Conservation (phyloP, 805 yeast species). For the Sungouiozyma ichnusensis region DNA sequence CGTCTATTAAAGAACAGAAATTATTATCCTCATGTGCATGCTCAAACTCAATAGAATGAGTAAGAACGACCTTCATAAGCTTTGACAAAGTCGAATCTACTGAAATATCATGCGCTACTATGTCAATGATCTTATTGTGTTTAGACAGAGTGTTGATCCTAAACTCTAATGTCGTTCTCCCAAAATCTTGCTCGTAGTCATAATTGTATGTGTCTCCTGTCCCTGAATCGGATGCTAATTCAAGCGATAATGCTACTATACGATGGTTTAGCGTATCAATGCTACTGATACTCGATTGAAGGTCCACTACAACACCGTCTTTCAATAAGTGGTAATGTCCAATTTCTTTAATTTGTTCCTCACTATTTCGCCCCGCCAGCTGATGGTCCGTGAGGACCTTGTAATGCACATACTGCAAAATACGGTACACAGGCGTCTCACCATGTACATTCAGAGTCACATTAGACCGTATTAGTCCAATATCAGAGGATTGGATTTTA, state of each 20-base stretch:
- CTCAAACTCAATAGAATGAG: neutral
- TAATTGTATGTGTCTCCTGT: slow-evolving; percentile 2
- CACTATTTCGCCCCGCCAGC: neutral
- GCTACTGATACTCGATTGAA: neutral
- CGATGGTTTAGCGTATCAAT: neutral
- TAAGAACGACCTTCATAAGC: slow-evolving; percentile 10
- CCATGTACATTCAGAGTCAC: slow-evolving; percentile 19
- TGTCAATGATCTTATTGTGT: slow-evolving; percentile 12
- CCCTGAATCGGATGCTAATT: neutral
- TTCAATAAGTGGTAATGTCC: neutral
- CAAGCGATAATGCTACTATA: neutral
- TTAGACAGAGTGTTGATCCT: slow-evolving; percentile 18
- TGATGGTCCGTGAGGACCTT: slow-evolving; percentile 1
- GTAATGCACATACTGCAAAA: slow-evolving; percentile 22
- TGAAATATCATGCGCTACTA: slow-evolving; percentile 9
- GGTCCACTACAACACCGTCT: neutral
- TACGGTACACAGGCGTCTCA: slow-evolving; percentile 13
- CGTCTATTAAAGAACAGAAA: slow-evolving; percentile 9
- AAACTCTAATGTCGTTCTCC: slow-evolving; percentile 10
- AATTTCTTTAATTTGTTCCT: neutral
- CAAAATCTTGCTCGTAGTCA: slow-evolving; percentile 10
- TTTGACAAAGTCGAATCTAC: slow-evolving; percentile 6
- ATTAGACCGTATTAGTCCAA: slow-evolving; percentile 6
- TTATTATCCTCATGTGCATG: slow-evolving; percentile 2
- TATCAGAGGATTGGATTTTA: slow-evolving; percentile 16